Evolutionary conservation across 345 rosid genomes (phyloP).

Genomic region (Aquilaria sinensis): DNA sequence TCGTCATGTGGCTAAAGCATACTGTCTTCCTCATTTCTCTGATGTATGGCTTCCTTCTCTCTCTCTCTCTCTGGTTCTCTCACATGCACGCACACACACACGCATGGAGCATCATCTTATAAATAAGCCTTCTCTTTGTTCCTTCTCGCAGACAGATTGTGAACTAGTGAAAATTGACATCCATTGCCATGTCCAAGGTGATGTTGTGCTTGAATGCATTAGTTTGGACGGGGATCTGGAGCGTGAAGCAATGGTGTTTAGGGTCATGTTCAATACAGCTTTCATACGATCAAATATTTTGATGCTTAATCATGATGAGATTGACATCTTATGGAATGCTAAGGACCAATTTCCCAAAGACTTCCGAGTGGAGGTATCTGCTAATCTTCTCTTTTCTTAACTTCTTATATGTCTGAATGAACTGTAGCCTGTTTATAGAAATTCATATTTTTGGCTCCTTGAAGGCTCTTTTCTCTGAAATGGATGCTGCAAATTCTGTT

Average conservation of each 20-base stretch:
- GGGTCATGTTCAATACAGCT: constrained; percentile 74
- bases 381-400: constrained; percentile 6
- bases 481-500: constrained; percentile 40
- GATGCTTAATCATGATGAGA: constrained; percentile 56
- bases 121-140: too few species aligned
- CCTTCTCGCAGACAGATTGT: constrained; percentile 60
- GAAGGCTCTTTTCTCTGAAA: constrained; percentile 72
- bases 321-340: constrained; percentile 62
- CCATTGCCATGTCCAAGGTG: constrained; percentile 67
- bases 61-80: too few species aligned
- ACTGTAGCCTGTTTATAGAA: constrained; percentile 10
- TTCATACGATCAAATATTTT: constrained; percentile 63
- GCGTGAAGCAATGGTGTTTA: constrained; percentile 64
- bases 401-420: constrained; percentile 5
- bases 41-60: constrained; percentile 14
- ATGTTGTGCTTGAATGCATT: constrained; percentile 75
- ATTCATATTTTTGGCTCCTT: constrained; percentile 24
- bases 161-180: constrained; percentile 63
- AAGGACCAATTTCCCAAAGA: constrained; percentile 59
- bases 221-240: constrained; percentile 49
- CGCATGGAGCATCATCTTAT: too few species aligned
- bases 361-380: constrained; percentile 64
- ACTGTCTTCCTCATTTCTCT: neutral
- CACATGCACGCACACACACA: too few species aligned
- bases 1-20: neutral